These are phyloP conservation scores for Colletotrichum sp. DNA, from an alignment of 2,329 filamentous ascomycete genomes.

Conservation along the genomic window DNA sequence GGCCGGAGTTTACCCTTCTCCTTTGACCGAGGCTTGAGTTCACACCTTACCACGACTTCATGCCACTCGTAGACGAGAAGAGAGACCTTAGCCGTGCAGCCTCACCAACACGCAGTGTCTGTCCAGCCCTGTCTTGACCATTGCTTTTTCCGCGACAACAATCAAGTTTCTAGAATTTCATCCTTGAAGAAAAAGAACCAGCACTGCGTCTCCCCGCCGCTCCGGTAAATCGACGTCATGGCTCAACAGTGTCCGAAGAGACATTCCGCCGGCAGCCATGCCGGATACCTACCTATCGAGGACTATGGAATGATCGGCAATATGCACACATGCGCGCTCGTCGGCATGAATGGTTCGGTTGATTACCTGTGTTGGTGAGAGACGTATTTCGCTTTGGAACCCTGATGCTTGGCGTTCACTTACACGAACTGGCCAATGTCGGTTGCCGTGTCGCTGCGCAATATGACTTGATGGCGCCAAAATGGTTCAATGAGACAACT, in stretches of 20 bases:
- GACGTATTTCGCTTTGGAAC: neutral
- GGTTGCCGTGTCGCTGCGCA: neutral
- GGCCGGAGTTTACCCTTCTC: slow-evolving; percentile 1
- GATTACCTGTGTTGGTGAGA: slow-evolving; percentile 79
- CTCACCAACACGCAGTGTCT: neutral
- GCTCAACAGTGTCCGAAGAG: slow-evolving; percentile 35
- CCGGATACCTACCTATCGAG: slow-evolving; percentile 68
- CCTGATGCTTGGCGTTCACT: neutral
- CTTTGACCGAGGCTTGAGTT: neutral
- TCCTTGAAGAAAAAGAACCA: neutral
- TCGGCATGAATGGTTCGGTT: slow-evolving; percentile 75
- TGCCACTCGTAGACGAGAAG: neutral
- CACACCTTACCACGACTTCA: neutral
- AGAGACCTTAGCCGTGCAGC: neutral
- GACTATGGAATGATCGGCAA: slow-evolving; percentile 83
- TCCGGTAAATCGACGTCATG: slow-evolving; percentile 28
- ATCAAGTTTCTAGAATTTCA: neutral
- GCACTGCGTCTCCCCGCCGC: neutral
- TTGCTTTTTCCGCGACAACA: neutral
- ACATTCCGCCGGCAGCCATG: slow-evolving; percentile 33
- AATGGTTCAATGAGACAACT: neutral
- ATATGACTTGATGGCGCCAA: neutral
- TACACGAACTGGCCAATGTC: neutral
- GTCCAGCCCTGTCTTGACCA: neutral
- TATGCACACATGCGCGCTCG: slow-evolving; percentile 79